Base-by-base conservation (phyloP, 1,284 basidiomycete species). In the Trichosporon faecale region DNA sequence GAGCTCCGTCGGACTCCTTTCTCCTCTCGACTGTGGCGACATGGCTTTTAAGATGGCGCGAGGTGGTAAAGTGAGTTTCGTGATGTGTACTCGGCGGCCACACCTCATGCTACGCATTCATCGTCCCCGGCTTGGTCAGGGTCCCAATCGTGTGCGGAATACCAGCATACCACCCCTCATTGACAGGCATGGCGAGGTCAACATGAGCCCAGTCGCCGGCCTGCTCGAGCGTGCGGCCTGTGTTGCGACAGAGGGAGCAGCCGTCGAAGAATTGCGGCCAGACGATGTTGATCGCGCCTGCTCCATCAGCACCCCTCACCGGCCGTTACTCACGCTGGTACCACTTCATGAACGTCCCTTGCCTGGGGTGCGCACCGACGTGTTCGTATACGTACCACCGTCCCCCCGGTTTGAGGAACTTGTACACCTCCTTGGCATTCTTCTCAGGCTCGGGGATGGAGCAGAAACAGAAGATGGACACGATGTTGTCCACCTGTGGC, bases 391-490 rank as follows among this genome's bases (percentile, higher is more conserved):
- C 64, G 27, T 31, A 69, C 68, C 68, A 69, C 37, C 14, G 16
- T 6, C 68, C 68, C 3, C 68, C 68, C 8, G 68, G 68, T 37
- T 69, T 69, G 55, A 69, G 68, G 23, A 66, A 69, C 14, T 11
- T 25, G 68, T 69, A 69, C 40, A 69, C 40, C 55, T 46, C 68
- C 21, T 25, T 29, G 18, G 66, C 52, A 55, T 69, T 69, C 55
- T 49, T 37, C 3, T 33, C 64, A 2, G 52, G 68, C 2, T 69
- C 68, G 9, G 68, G 68, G 65, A 69, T 69, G 23, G 49, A 60
- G 68, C 68, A 69, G 40, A 69, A 65, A 21, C 64, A 66, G 29
- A 69, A 37, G 29, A 69, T 21, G 31, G 68, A 61, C 25, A 66
- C 68, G 40, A 69, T 66, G 18, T 55, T 57, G 68, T 69, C 68